phyloP scores from a whole-genome alignment of 768 basidiomycete species.

The Pleurotus giganteus region DNA sequence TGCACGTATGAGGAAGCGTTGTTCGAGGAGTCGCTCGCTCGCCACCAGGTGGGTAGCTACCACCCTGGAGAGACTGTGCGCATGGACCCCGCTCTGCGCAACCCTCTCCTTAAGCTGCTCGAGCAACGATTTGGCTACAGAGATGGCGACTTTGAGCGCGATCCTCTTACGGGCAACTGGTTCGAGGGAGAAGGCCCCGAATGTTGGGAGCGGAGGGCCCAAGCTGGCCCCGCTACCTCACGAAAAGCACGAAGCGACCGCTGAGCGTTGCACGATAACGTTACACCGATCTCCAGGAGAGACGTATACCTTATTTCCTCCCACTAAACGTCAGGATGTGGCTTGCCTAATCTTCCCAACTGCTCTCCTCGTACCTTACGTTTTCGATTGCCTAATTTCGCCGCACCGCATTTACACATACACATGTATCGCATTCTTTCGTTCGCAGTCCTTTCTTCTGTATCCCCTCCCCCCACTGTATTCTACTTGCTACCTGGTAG shows the following conservation, averaged over 20 bases:
- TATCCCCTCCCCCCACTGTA: not conserved
- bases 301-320: not conserved
- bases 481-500: not conserved
- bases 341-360: not conserved
- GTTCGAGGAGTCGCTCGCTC: slow-evolving; percentile 80
- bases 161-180: slow-evolving; percentile 66
- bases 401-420: too few relatives aligned
- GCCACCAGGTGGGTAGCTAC: slow-evolving; percentile 80
- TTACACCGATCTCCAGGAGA: slow-evolving; percentile 27
- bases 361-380: too few relatives aligned
- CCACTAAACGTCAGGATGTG: not conserved
- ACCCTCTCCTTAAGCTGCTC: slow-evolving; percentile 72
- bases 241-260: slow-evolving; percentile 29
- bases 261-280: slow-evolving; percentile 17
- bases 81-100: slow-evolving; percentile 86
- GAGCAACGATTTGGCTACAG: slow-evolving; percentile 73
- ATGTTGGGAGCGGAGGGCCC: slow-evolving; percentile 60
- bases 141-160: slow-evolving; percentile 84
- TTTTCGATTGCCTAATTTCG: too few relatives aligned
- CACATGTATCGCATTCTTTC: slow-evolving; percentile 4
- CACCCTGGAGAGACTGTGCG: slow-evolving; percentile 82
- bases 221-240: slow-evolving; percentile 28
- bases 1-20: slow-evolving; percentile 83
- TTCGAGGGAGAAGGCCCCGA: slow-evolving; percentile 59
- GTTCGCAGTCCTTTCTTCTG: not conserved